A percentile compares a stretch with the other conserved stretches of the same genome.
Evolutionary conservation across 2,329 filamentous ascomycete species (phyloP).

Genomic region (Biscogniauxia sp.): DNA sequence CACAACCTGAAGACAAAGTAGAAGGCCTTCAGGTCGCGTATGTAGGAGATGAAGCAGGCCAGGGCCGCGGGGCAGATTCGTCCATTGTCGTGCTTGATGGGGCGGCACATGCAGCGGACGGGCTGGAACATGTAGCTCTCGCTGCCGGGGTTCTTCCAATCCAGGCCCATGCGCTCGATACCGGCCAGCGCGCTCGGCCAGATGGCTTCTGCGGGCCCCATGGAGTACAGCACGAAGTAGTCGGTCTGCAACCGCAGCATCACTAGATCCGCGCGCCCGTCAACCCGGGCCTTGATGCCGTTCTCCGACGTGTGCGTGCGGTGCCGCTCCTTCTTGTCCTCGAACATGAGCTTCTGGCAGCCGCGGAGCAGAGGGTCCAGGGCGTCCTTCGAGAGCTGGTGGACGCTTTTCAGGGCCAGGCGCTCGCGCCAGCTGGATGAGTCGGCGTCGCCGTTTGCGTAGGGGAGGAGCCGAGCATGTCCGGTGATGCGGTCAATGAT

Average conservation of each 20-base stretch:
- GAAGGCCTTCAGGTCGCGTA: constrained; percentile 27
- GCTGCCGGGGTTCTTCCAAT: not conserved
- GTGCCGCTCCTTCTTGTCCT: not conserved
- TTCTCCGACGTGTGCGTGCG: constrained; percentile 1
- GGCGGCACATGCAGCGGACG: not conserved
- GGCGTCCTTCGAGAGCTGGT: constrained; percentile 2
- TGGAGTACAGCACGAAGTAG: not conserved
- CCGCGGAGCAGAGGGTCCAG: not conserved
- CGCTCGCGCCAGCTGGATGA: constrained; percentile 21
- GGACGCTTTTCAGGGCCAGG: not conserved
- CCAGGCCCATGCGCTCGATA: constrained; percentile 15
- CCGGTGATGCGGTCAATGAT: not conserved
- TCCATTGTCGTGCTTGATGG: not conserved
- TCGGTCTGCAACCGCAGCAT: constrained; percentile 1
- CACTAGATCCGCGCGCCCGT: constrained; percentile 14
- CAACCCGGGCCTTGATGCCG: not conserved
- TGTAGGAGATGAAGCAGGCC: constrained; percentile 24
- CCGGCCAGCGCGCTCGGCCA: not conserved
- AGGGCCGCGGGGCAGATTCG: constrained; percentile 18
- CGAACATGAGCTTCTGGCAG: not conserved
- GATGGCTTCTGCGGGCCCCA: too few relatives aligned
- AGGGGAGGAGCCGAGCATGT: not conserved
- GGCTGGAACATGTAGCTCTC: not conserved
- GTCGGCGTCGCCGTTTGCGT: constrained; percentile 1
- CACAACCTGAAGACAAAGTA: constrained; percentile 28